Percentiles rank a stretch among this genome's conserved stretches.
phyloP scores from a whole-genome alignment of 306 rosid species.

The Hippophae gyantsensis region DNA sequence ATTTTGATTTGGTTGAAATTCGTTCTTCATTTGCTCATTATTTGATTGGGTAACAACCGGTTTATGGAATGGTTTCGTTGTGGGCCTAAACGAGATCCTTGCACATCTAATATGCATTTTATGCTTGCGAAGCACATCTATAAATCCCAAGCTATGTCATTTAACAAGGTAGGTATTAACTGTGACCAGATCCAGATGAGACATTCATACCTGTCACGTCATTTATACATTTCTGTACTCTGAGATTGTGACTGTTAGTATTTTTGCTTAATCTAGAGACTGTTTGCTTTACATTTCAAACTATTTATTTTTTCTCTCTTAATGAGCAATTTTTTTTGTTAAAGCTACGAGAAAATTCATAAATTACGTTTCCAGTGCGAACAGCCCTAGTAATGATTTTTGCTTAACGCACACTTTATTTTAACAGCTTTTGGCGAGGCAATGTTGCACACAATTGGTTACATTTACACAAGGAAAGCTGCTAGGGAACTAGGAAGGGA shows the following conservation, averaged over 20 bases:
- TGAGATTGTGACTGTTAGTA: too few relatives aligned
- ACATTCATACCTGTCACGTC: too few relatives aligned
- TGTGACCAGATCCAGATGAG: not conserved
- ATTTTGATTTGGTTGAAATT: too few relatives aligned
- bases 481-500: slow-evolving; percentile 82
- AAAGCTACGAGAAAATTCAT: not conserved
- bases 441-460: slow-evolving; percentile 95
- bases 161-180: too few relatives aligned
- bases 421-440: slow-evolving; percentile 91
- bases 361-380: slow-evolving; percentile 1
- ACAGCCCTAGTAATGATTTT: not conserved
- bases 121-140: too few relatives aligned
- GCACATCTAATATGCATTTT: too few relatives aligned
- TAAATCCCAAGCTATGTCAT: too few relatives aligned
- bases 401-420: slow-evolving; percentile 12
- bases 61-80: too few relatives aligned
- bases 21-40: too few relatives aligned
- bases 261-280: not conserved
- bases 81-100: too few relatives aligned
- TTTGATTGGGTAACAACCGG: too few relatives aligned
- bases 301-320: not conserved
- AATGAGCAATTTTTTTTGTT: not conserved
- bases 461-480: slow-evolving; percentile 78
- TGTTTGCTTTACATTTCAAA: not conserved
- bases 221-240: too few relatives aligned